Conservation (phyloP, 164 flowering plant species). For the Hamamelis virginiana region DNA sequence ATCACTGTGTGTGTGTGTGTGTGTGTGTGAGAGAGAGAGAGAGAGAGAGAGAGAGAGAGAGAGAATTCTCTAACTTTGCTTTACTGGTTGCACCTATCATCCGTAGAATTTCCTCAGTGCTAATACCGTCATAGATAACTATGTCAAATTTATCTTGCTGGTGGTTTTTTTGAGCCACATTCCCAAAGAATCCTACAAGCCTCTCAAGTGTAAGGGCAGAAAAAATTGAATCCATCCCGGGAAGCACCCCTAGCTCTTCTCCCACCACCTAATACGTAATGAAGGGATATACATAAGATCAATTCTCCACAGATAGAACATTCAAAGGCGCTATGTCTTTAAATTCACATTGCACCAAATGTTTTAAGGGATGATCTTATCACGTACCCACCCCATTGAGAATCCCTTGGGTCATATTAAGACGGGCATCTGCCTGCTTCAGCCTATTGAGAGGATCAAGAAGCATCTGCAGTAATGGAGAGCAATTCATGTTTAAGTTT, state of each 20-base stretch:
- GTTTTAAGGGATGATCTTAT: conserved; percentile 10
- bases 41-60: conserved; percentile 13
- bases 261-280: conserved; percentile 69
- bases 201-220: conserved; percentile 54
- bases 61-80: conserved; percentile 51
- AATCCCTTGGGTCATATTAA: conserved; percentile 85
- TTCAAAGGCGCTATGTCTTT: background rate
- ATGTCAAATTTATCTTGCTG: conserved; percentile 53
- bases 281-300: conserved; percentile 12
- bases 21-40: conserved; percentile 7
- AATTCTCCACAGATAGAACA: conserved; percentile 8
- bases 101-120: conserved; percentile 76
- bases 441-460: conserved; percentile 80
- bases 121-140: conserved; percentile 75
- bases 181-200: conserved; percentile 41
- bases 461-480: conserved; percentile 62
- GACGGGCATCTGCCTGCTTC: conserved; percentile 80
- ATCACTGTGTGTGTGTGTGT: too few species aligned
- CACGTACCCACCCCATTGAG: conserved; percentile 95
- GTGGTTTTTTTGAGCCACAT: conserved; percentile 21
- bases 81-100: conserved; percentile 66
- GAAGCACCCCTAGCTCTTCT: conserved; percentile 96
- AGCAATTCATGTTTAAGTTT: background rate
- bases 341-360: background rate
- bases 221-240: conserved; percentile 90